Evolutionary conservation across 176 grass and related monocot genomes (phyloP).

Genomic region (Bolboschoenus planiculmis): DNA sequence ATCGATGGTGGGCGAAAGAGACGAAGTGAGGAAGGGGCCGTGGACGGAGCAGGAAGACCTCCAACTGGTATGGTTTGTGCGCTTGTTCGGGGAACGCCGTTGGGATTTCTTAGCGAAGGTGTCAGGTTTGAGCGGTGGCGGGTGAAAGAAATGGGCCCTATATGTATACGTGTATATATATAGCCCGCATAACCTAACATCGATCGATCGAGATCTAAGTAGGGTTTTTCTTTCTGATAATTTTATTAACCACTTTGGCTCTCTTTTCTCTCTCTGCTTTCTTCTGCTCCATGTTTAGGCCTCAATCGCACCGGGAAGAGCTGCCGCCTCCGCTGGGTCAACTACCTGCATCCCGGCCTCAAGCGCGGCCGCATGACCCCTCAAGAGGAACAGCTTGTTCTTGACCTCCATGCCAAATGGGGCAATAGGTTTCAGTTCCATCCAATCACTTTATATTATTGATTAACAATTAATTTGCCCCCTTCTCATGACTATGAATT

Average conservation of each 20-base stretch:
- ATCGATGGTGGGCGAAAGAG: background rate
- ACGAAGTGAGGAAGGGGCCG: constrained; percentile 54
- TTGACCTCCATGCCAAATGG: constrained; percentile 69
- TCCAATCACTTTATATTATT: no score
- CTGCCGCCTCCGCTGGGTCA: constrained; percentile 82
- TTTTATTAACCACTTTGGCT: background rate
- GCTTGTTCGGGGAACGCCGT: constrained; percentile 99
- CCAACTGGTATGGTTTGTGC: constrained; percentile 99
- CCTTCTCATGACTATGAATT: background rate
- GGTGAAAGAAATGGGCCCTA: constrained; percentile 43
- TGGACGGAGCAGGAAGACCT: constrained; percentile 97
- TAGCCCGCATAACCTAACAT: constrained; percentile 16
- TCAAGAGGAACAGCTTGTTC: constrained; percentile 73
- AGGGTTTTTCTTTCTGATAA: constrained; percentile 4
- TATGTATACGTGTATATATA: no score
- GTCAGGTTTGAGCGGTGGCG: constrained; percentile 99
- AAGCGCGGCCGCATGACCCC: constrained; percentile 76
- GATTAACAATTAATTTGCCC: background rate
- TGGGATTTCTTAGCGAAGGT: constrained; percentile 99
- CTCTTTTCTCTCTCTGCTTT: constrained; percentile 19
- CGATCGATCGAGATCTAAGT: constrained; percentile 14
- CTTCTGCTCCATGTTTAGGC: constrained; percentile 39
- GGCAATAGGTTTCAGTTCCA: constrained; percentile 42
- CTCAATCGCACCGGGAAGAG: constrained; percentile 85
- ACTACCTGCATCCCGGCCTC: constrained; percentile 83